These are phyloP conservation scores for Pleurozium schreberi DNA, from an alignment of 225 moss, liverwort and hornwort species.

Conservation along the genomic window DNA sequence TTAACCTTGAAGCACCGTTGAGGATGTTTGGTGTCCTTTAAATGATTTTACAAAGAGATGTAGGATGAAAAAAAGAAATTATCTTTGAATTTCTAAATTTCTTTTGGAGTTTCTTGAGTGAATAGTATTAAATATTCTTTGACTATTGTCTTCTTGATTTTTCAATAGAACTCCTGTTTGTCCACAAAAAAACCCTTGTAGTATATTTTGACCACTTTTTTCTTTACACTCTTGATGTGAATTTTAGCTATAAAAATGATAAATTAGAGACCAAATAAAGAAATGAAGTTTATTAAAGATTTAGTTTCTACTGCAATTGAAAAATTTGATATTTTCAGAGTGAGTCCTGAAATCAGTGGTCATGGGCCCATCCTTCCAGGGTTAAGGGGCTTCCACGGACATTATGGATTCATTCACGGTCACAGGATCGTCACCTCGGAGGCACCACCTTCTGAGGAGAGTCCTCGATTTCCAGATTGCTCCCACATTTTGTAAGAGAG, in stretches of 20 bases:
- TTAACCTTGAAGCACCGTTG: rapidly evolving
- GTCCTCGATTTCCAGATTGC: neutral
- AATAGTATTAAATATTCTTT: neutral
- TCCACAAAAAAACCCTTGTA: no score
- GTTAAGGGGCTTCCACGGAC: neutral
- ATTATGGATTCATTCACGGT: neutral
- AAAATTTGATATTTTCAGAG: neutral
- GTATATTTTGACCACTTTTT: neutral
- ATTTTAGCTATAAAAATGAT: neutral
- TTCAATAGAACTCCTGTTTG: no score
- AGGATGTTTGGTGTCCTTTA: rapidly evolving
- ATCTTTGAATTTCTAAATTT: neutral
- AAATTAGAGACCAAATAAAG: neutral
- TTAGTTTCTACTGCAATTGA: neutral
- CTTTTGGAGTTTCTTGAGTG: neutral
- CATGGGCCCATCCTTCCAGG: neutral
- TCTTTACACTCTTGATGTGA: neutral
- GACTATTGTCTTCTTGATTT: neutral
- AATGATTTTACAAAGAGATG: neutral
- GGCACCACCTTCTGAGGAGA: neutral
- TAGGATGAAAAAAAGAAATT: neutral
- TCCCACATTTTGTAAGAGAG: neutral
- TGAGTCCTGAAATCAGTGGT: neutral
- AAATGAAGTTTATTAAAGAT: no score
- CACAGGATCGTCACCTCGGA: no score